Conservation (phyloP, 257 asterid genomes). For the Solanum raphanifolium region DNA sequence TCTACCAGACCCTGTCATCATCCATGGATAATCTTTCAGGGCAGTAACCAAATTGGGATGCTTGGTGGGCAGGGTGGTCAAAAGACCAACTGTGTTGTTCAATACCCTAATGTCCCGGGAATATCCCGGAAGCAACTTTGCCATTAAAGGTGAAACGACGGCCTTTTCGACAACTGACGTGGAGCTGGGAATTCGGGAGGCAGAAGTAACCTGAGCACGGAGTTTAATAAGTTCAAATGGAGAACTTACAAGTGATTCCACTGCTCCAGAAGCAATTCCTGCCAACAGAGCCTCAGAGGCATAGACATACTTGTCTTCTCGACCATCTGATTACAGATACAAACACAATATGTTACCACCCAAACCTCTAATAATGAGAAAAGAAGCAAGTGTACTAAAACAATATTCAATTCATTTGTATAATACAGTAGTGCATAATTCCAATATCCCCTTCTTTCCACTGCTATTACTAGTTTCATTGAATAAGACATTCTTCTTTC, state of each 20-base stretch:
- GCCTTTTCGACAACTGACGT: conserved; percentile 31
- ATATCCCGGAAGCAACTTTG: conserved; percentile 59
- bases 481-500: background rate
- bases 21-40: conserved; percentile 90
- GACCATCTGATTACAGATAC: conserved; percentile 50
- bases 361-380: background rate
- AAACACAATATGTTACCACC: background rate
- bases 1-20: conserved; percentile 93
- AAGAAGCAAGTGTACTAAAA: background rate
- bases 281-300: conserved; percentile 79
- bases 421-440: background rate
- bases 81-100: conserved; percentile 50
- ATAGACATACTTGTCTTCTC: conserved; percentile 23
- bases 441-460: background rate
- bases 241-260: conserved; percentile 30
- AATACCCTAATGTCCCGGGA: conserved; percentile 46
- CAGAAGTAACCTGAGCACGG: conserved; percentile 90
- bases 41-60: conserved; percentile 43
- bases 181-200: conserved; percentile 36
- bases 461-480: background rate
- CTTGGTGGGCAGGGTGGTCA: conserved; percentile 58
- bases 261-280: conserved; percentile 73
- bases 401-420: background rate
- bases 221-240: conserved; percentile 80
- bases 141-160: conserved; percentile 35